Percentiles rank a stretch among this genome's conserved stretches.
phyloP scores from a whole-genome alignment of 441 rosid species.

The Omphalea diandra region DNA sequence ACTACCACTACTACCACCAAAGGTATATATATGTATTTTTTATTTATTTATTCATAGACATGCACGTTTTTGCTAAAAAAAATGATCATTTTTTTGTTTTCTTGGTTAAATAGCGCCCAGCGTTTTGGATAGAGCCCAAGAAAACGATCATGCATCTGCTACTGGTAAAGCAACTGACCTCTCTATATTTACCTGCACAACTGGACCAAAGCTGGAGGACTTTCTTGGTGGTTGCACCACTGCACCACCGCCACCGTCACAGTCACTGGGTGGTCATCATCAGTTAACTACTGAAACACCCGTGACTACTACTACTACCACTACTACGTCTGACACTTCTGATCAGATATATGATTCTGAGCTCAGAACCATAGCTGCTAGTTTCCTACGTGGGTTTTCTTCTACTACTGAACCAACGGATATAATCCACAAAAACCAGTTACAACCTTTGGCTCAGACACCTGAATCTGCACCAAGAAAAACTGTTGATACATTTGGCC shows the following conservation, averaged over 20 bases:
- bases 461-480: slow-evolving; percentile 49
- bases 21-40: no score
- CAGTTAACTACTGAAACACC: slow-evolving; percentile 17
- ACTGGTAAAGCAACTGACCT: slow-evolving; percentile 3
- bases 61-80: no score
- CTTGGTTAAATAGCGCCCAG: no score
- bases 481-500: slow-evolving; percentile 73
- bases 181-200: slow-evolving; percentile 39
- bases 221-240: slow-evolving; percentile 55
- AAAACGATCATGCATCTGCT: neutral
- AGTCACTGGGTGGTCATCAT: slow-evolving; percentile 4
- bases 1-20: slow-evolving; percentile 15
- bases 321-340: slow-evolving; percentile 26
- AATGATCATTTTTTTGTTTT: no score
- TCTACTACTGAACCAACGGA: neutral
- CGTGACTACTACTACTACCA: slow-evolving; percentile 26
- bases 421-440: slow-evolving; percentile 22
- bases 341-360: slow-evolving; percentile 69
- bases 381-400: slow-evolving; percentile 56
- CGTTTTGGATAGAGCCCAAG: slow-evolving; percentile 10
- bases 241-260: slow-evolving; percentile 9
- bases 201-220: slow-evolving; percentile 64
- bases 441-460: slow-evolving; percentile 15
- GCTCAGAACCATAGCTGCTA: slow-evolving; percentile 71
- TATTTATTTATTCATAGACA: no score